A percentile compares a stretch with the other conserved stretches of the same genome.
Evolutionary conservation across 2,329 filamentous ascomycete genomes (phyloP).

Genomic region (Paracamarosporium sp.): DNA sequence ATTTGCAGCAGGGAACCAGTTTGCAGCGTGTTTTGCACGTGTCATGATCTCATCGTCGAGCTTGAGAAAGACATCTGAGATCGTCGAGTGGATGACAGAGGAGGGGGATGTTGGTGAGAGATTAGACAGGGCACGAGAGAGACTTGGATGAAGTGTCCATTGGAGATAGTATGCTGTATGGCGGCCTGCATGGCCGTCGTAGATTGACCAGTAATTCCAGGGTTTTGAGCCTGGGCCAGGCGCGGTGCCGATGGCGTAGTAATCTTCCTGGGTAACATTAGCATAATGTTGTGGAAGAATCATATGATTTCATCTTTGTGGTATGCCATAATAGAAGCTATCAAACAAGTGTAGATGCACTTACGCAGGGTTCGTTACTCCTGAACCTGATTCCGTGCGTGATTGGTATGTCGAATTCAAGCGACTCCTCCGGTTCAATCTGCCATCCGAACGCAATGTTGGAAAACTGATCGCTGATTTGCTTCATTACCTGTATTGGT

Average conservation of each 20-base stretch:
- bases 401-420: slow-evolving; percentile 32
- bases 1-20: slow-evolving; percentile 46
- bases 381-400: slow-evolving; percentile 40
- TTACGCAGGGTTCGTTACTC: slow-evolving; percentile 38
- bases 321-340: background rate
- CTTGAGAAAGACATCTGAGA: slow-evolving; percentile 64
- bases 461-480: slow-evolving; percentile 33
- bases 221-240: slow-evolving; percentile 34
- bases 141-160: slow-evolving; percentile 51
- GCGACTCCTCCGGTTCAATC: slow-evolving; percentile 33
- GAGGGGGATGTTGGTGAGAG: slow-evolving; percentile 47
- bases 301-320: no score
- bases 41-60: slow-evolving; percentile 64
- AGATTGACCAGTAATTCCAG: slow-evolving; percentile 54
- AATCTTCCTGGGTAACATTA: slow-evolving; percentile 34
- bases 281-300: background rate
- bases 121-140: slow-evolving; percentile 46
- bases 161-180: slow-evolving; percentile 52
- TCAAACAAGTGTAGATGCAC: slow-evolving; percentile 3
- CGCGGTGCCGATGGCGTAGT: slow-evolving; percentile 33
- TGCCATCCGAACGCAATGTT: slow-evolving; percentile 35
- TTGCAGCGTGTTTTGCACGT: slow-evolving; percentile 44
- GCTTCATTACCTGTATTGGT: slow-evolving; percentile 19
- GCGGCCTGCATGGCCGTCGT: slow-evolving; percentile 59
- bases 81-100: slow-evolving; percentile 59